Evolutionary conservation across 345 rosid genomes (phyloP), one percentile per base, ranked within the genome.

Genomic region (Hypericum perforatum): DNA sequence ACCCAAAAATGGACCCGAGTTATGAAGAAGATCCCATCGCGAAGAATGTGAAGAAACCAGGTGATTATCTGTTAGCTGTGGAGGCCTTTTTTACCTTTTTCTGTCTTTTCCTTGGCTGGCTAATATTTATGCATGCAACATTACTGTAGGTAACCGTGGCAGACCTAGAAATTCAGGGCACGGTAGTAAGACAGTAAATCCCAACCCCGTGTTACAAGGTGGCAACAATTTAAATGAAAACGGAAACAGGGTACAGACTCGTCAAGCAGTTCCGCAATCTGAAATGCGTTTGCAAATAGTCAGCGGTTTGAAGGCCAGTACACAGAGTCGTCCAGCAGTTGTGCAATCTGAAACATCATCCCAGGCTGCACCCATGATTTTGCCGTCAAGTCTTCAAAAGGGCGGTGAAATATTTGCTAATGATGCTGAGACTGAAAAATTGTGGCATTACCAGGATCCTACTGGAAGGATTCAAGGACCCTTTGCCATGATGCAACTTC

Each of bases 361-460:
- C 47, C 70, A 57, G 37, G 56, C 49, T 66, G 56, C 62, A 49
- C 57, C 78, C 12, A 55, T 63, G 62, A 50, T 58, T 64, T 49
- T 66, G 13, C 56, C 69, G 8, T 12, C 74, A 7, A 62, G 68
- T 50, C 72, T 63, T 58, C 53, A 76, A 69, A 62, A 63, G 9
- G 71, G 63, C 47, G 62, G 58, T 54, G 77, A 74, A 64, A 77
- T 65, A 50, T 62, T 79, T 41, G 58, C 67, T 55, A 51, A 49
- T 56, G 72, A 76, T 53, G 50, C 52, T 6, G 95, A 84, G 74
- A 65, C 61, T 1, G 69, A 71, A 44, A 84, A 73, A 52, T 50
- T 78, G 58, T 92, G 98, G 98, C 81, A 63, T 70, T 92, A 92
- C 67, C 80, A 75, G 74, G 98, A 92, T 57, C 97, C 95, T 49